These are phyloP conservation scores for Globisporangium orthogonon DNA, from an alignment of 352 stramenopile species.

Conservation along the genomic window DNA sequence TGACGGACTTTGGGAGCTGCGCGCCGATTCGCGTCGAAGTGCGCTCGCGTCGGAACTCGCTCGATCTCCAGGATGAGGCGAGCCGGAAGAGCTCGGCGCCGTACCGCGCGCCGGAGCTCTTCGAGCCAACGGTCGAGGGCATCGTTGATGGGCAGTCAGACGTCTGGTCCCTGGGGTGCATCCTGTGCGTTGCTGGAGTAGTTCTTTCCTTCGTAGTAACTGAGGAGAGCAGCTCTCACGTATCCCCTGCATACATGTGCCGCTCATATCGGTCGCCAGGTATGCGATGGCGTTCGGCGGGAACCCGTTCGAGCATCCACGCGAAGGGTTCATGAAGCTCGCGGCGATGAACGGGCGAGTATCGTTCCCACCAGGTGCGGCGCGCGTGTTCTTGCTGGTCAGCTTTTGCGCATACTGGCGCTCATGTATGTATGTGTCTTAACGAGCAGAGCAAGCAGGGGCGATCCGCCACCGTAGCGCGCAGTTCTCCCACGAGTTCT, in stretches of 20 bases:
- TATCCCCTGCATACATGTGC: background rate
- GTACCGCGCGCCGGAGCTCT: constrained; percentile 81
- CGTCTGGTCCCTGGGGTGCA: constrained; percentile 81
- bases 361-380: constrained; percentile 56
- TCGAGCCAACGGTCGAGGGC: constrained; percentile 60
- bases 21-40: constrained; percentile 64
- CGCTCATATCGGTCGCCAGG: constrained; percentile 11
- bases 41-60: constrained; percentile 54
- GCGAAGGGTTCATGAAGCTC: constrained; percentile 82
- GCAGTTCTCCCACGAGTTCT: constrained; percentile 75
- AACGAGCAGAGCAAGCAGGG: constrained; percentile 44
- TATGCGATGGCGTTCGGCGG: constrained; percentile 84
- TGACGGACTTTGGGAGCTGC: constrained; percentile 85
- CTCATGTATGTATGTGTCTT: background rate
- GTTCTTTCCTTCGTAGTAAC: too few relatives aligned
- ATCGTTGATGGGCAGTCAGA: constrained; percentile 76
- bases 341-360: constrained; percentile 76
- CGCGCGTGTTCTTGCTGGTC: background rate
- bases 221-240: background rate
- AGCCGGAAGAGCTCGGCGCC: constrained; percentile 78
- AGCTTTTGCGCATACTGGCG: background rate
- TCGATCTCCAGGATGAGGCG: constrained; percentile 75
- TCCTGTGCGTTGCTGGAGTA: constrained; percentile 38
- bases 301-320: constrained; percentile 74
- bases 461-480: constrained; percentile 56